phyloP scores from a whole-genome alignment of 176 grass and related monocot genomes.

The Saccharum officinarum region DNA sequence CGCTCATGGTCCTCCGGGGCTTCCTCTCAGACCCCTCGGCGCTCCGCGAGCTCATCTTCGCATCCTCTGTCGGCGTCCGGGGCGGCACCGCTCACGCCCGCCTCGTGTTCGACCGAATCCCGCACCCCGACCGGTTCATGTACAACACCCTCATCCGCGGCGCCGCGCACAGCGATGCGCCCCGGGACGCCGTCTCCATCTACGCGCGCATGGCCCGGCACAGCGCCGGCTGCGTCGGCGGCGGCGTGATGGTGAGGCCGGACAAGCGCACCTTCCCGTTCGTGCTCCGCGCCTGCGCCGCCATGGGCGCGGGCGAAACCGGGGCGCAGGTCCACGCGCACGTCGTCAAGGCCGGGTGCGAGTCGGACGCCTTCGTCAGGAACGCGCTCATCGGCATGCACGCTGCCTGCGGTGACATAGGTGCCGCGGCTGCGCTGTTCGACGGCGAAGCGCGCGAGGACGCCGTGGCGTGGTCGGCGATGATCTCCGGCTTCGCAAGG shows the following conservation, averaged over 20 bases:
- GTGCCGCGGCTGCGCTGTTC: conserved; percentile 55
- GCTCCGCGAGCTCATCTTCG: conserved; percentile 77
- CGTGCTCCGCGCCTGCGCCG: conserved; percentile 79
- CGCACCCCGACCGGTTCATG: conserved; percentile 82
- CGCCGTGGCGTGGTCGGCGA: conserved; percentile 71
- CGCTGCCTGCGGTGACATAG: conserved; percentile 66
- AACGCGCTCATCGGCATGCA: conserved; percentile 91
- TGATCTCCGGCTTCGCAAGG: conserved; percentile 65
- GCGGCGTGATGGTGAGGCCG: conserved; percentile 31
- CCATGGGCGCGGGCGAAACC: conserved; percentile 41
- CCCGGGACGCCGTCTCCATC: conserved; percentile 55
- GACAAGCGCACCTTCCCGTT: conserved; percentile 85
- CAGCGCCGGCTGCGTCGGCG: background rate
- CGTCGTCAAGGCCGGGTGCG: conserved; percentile 53
- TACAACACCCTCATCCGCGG: conserved; percentile 86
- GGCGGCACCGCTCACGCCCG: conserved; percentile 61
- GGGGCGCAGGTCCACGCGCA: conserved; percentile 70
- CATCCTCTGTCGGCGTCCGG: conserved; percentile 44
- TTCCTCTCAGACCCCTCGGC: conserved; percentile 70
- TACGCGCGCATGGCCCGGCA: conserved; percentile 51
- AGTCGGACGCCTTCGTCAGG: conserved; percentile 61
- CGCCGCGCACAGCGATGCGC: conserved; percentile 52
- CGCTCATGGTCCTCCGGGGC: conserved; percentile 61
- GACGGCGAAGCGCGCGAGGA: conserved; percentile 49
- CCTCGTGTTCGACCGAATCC: conserved; percentile 76